Evolutionary conservation across 306 rosid genomes (phyloP).

Genomic region (Cicer judaicum): DNA sequence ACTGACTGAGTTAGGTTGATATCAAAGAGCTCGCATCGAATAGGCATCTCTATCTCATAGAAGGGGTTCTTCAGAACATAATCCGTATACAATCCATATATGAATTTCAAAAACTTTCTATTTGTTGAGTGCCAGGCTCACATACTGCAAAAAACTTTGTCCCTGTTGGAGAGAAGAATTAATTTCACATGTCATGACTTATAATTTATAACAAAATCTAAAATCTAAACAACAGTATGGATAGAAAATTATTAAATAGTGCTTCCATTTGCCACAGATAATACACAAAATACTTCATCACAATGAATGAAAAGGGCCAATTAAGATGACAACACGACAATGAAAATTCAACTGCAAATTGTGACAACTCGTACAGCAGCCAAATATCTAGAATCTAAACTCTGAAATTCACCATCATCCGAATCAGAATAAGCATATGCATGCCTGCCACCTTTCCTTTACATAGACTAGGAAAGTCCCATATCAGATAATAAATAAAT

Average conservation of each 20-base stretch:
- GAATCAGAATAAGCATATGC: background rate
- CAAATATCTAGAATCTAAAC: slow-evolving; percentile 13
- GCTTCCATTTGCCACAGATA: background rate
- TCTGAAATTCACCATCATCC: background rate
- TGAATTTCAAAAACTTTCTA: slow-evolving; percentile 79
- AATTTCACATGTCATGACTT: slow-evolving; percentile 6
- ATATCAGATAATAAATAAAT: background rate
- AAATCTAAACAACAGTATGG: background rate
- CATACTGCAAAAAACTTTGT: slow-evolving; percentile 86
- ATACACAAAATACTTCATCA: background rate
- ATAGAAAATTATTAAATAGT: background rate
- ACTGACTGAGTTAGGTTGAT: slow-evolving; percentile 73
- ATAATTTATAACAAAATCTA: background rate
- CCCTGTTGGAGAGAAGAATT: slow-evolving; percentile 57
- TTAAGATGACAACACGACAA: background rate
- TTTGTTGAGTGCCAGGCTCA: slow-evolving; percentile 81
- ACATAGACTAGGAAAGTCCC: background rate
- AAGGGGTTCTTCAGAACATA: slow-evolving; percentile 93
- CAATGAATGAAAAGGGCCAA: background rate
- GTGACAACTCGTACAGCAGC: background rate
- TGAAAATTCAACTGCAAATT: background rate
- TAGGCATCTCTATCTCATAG: slow-evolving; percentile 99
- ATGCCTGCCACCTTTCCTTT: background rate
- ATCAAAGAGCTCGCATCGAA: slow-evolving; percentile 91
- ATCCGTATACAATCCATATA: slow-evolving; percentile 84